Conservation (phyloP, 169 alveolate species). For the Amoebophrya sp. region DNA sequence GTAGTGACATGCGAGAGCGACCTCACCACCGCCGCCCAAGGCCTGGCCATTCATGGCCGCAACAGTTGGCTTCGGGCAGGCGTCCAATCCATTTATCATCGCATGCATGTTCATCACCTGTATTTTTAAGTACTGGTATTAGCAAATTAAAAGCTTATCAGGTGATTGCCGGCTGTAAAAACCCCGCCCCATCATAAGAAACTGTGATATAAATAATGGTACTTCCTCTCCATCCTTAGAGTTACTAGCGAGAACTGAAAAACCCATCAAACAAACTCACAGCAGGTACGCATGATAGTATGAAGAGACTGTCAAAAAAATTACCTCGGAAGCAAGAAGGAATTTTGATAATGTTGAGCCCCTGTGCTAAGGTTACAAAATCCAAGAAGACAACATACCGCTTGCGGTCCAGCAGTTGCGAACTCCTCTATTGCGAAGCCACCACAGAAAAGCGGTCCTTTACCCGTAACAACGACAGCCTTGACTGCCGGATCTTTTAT, state of each 20-base stretch:
- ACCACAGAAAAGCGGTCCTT: constrained; percentile 32
- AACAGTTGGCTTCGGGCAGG: constrained; percentile 45
- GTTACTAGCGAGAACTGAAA: too few species aligned
- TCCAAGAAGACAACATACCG: background rate
- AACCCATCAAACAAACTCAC: too few species aligned
- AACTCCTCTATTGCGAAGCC: constrained; percentile 34
- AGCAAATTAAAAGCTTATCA: too few species aligned
- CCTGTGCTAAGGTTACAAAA: too few species aligned
- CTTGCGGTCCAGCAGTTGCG: constrained; percentile 24
- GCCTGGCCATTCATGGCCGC: constrained; percentile 51
- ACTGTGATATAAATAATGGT: too few species aligned
- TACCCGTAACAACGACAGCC: constrained; percentile 34
- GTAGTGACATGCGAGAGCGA: constrained; percentile 51
- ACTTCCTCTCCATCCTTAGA: too few species aligned
- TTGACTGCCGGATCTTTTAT: constrained; percentile 23
- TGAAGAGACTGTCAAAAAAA: background rate
- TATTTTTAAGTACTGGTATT: background rate
- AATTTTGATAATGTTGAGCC: too few species aligned
- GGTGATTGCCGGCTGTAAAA: too few species aligned
- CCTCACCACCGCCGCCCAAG: constrained; percentile 48
- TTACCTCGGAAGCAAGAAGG: background rate
- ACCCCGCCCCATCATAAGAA: too few species aligned
- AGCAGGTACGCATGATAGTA: background rate
- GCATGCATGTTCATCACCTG: background rate
- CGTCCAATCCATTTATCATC: constrained; percentile 32